phyloP scores from a whole-genome alignment of 805 yeast species.

The Nakazawaea ernobii region DNA sequence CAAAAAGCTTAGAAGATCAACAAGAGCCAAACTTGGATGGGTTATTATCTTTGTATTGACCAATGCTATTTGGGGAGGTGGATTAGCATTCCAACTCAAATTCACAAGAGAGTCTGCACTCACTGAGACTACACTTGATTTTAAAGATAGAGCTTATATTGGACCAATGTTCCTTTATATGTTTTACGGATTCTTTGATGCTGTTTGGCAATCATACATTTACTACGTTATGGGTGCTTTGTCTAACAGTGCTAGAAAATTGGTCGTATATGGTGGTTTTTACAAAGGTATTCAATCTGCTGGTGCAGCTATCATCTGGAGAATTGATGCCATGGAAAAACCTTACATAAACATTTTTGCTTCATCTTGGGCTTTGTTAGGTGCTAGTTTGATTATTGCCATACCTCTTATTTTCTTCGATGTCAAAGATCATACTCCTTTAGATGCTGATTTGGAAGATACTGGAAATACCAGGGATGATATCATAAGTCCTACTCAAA shows the following conservation, averaged over 20 bases:
- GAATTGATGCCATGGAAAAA: slow-evolving; percentile 38
- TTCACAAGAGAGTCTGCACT: slow-evolving; percentile 19
- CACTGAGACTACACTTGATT: slow-evolving; percentile 33
- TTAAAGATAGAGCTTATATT: slow-evolving; percentile 38
- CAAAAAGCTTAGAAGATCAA: slow-evolving; percentile 32
- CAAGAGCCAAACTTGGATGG: slow-evolving; percentile 42
- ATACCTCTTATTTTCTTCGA: slow-evolving; percentile 38
- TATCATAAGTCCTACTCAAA: slow-evolving; percentile 11
- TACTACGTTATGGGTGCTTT: slow-evolving; percentile 58
- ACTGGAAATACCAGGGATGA: slow-evolving; percentile 15
- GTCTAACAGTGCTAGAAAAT: slow-evolving; percentile 50
- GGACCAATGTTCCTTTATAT: slow-evolving; percentile 61
- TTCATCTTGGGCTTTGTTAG: slow-evolving; percentile 46
- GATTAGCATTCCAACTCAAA: slow-evolving; percentile 20
- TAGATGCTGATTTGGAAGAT: slow-evolving; percentile 18
- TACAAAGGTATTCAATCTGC: slow-evolving; percentile 63
- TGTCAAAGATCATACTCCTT: slow-evolving; percentile 38
- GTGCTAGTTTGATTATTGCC: slow-evolving; percentile 43
- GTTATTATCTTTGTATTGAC: slow-evolving; percentile 32
- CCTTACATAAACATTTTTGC: slow-evolving; percentile 38
- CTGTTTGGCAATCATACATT: slow-evolving; percentile 52
- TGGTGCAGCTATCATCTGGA: slow-evolving; percentile 58
- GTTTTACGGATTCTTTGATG: slow-evolving; percentile 56
- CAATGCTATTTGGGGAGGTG: slow-evolving; percentile 56
- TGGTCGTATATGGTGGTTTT: slow-evolving; percentile 53